Conservation (phyloP, 441 rosid species). For the Breynia disticha region DNA sequence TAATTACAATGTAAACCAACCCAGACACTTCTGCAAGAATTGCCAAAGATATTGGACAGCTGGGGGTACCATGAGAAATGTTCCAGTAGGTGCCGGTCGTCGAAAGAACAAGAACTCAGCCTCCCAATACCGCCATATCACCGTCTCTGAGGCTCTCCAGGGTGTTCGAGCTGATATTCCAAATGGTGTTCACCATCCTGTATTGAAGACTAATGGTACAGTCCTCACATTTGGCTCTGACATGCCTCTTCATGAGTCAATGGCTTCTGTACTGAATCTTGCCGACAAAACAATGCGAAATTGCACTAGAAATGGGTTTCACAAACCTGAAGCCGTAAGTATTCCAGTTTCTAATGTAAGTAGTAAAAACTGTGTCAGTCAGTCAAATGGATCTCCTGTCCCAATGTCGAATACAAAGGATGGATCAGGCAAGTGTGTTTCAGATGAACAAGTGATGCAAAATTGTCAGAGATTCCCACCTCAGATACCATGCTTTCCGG, state of each 20-base stretch:
- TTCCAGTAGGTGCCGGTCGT: slow-evolving; percentile 65
- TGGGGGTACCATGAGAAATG: too few species aligned
- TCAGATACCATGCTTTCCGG: too few species aligned
- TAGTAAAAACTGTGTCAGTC: slow-evolving; percentile 22
- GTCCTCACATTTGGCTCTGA: slow-evolving; percentile 72
- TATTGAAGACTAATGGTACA: slow-evolving; percentile 40
- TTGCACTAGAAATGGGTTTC: slow-evolving; percentile 42
- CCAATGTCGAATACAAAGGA: slow-evolving; percentile 26
- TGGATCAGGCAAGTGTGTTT: slow-evolving; percentile 23
- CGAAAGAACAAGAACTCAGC: slow-evolving; percentile 48
- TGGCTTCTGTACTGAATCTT: slow-evolving; percentile 70
- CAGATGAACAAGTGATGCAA: slow-evolving; percentile 21
- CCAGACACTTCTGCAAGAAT: slow-evolving; percentile 59
- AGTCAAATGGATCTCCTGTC: slow-evolving; percentile 29
- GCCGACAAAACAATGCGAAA: slow-evolving; percentile 49
- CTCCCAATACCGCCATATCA: slow-evolving; percentile 36
- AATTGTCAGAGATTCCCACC: slow-evolving; percentile 31
- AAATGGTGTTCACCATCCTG: slow-evolving; percentile 42
- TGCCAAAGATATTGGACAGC: too few species aligned
- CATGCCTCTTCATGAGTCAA: slow-evolving; percentile 62
- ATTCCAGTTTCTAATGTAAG: slow-evolving; percentile 26
- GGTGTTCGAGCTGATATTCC: slow-evolving; percentile 34
- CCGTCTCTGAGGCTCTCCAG: slow-evolving; percentile 49
- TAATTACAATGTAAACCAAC: slow-evolving; percentile 65
- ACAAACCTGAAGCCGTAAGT: slow-evolving; percentile 32